phyloP scores from a whole-genome alignment of 441 rosid species.

The Gossypium lobatum region DNA sequence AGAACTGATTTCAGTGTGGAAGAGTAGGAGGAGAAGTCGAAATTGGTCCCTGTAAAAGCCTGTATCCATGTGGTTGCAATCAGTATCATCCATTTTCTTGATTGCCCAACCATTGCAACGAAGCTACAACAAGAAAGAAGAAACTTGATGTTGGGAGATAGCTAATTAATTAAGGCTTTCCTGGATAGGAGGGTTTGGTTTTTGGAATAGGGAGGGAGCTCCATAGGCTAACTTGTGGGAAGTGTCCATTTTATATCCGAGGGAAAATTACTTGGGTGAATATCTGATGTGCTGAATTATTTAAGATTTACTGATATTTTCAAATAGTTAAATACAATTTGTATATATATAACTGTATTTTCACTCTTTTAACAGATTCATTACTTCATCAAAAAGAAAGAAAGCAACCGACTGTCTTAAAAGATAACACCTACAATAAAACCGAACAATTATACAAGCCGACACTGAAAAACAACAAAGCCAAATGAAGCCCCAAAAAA shows the following conservation, averaged over 20 bases:
- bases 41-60: constrained; percentile 85
- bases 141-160: neutral
- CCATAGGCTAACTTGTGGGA: neutral
- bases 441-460: no score
- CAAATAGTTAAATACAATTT: no score
- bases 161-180: neutral
- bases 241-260: neutral
- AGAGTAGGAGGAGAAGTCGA: constrained; percentile 86
- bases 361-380: no score
- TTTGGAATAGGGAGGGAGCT: neutral
- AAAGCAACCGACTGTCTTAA: no score
- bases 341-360: no score
- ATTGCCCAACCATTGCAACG: constrained; percentile 46
- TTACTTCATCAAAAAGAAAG: no score
- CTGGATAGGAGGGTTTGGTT: no score
- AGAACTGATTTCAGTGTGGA: constrained; percentile 60
- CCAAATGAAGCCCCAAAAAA: no score
- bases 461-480: no score
- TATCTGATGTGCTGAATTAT: no score
- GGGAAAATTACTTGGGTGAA: neutral
- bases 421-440: no score
- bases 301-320: no score
- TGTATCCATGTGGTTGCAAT: constrained; percentile 77
- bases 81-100: constrained; percentile 71
- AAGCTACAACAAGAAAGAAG: neutral